A percentile compares a stretch with the other conserved stretches of the same genome.
Evolutionary conservation across 441 rosid genomes (phyloP).

Genomic region (Gossypium lobatum): DNA sequence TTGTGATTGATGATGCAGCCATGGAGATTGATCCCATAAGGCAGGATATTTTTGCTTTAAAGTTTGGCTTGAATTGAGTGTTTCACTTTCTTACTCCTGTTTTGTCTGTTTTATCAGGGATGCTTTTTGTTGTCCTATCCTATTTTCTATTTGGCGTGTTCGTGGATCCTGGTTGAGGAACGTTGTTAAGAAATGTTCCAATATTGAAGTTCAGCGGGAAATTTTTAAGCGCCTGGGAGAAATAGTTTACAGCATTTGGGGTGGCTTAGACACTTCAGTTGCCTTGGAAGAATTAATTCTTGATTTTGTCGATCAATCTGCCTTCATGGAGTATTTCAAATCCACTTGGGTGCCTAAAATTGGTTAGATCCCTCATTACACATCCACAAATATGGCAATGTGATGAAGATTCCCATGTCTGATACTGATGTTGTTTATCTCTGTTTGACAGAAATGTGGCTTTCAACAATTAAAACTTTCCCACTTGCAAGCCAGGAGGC

Average conservation of each 20-base stretch:
- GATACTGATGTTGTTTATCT: not conserved
- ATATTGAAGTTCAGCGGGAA: conserved; percentile 63
- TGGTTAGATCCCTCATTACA: conserved; percentile 41
- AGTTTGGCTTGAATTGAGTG: conserved; percentile 7
- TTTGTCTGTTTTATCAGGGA: conserved; percentile 50
- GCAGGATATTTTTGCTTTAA: conserved; percentile 27
- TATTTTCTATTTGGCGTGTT: conserved; percentile 84
- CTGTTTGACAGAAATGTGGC: conserved; percentile 78
- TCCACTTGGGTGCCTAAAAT: conserved; percentile 87
- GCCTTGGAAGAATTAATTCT: conserved; percentile 55
- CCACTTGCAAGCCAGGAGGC: conserved; percentile 96
- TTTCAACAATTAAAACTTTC: conserved; percentile 60
- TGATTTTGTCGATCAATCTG: conserved; percentile 76
- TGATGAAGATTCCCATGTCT: not conserved
- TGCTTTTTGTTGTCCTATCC: conserved; percentile 69
- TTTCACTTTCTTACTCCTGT: conserved; percentile 15
- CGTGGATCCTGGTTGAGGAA: conserved; percentile 95
- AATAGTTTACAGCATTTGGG: conserved; percentile 65
- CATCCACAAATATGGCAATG: not conserved
- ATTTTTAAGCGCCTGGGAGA: conserved; percentile 73
- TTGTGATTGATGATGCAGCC: conserved; percentile 90
- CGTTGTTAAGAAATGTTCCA: conserved; percentile 65
- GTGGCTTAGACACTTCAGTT: conserved; percentile 43
- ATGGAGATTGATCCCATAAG: conserved; percentile 88
- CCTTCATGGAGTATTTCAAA: conserved; percentile 70